A percentile compares a stretch with the other conserved stretches of the same genome.
Conservation (phyloP, 768 basidiomycete species). For the Serendipita sp. region DNA sequence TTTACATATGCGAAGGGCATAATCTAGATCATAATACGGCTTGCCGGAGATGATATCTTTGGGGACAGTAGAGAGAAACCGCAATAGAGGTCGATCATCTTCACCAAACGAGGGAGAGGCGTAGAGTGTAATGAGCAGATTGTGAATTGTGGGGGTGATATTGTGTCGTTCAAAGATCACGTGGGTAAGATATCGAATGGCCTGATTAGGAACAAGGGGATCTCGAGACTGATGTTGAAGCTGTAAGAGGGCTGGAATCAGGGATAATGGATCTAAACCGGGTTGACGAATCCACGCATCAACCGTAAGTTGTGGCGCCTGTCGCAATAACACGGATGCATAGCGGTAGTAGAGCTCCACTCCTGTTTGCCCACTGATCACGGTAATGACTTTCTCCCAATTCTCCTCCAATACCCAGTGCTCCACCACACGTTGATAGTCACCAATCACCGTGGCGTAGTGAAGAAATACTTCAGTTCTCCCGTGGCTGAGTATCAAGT, state of each 20-base stretch:
- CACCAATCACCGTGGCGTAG: slow-evolving; percentile 69
- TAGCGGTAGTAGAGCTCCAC: slow-evolving; percentile 88
- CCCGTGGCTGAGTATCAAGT: slow-evolving; percentile 86
- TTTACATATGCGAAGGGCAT: slow-evolving; percentile 85
- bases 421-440: slow-evolving; percentile 70
- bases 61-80: slow-evolving; percentile 71
- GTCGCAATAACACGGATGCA: slow-evolving; percentile 70
- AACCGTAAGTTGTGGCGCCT: slow-evolving; percentile 76
- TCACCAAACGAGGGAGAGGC: slow-evolving; percentile 25
- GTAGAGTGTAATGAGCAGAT: slow-evolving; percentile 80
- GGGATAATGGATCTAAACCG: slow-evolving; percentile 59
- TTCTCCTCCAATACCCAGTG: slow-evolving; percentile 88
- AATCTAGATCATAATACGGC: slow-evolving; percentile 95
- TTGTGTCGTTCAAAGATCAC: slow-evolving; percentile 67
- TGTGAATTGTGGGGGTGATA: slow-evolving; percentile 78
- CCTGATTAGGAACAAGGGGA: slow-evolving; percentile 64
- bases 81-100: slow-evolving; percentile 66
- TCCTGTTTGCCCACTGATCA: slow-evolving; percentile 80
- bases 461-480: slow-evolving; percentile 83
- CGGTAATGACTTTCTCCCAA: slow-evolving; percentile 79
- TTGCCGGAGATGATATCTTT: slow-evolving; percentile 64
- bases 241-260: slow-evolving; percentile 79
- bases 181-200: slow-evolving; percentile 75
- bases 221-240: slow-evolving; percentile 58
- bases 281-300: slow-evolving; percentile 83